Evolutionary conservation across 495 filamentous ascomycete species (phyloP).

Genomic region (Filosporella fistucella): DNA sequence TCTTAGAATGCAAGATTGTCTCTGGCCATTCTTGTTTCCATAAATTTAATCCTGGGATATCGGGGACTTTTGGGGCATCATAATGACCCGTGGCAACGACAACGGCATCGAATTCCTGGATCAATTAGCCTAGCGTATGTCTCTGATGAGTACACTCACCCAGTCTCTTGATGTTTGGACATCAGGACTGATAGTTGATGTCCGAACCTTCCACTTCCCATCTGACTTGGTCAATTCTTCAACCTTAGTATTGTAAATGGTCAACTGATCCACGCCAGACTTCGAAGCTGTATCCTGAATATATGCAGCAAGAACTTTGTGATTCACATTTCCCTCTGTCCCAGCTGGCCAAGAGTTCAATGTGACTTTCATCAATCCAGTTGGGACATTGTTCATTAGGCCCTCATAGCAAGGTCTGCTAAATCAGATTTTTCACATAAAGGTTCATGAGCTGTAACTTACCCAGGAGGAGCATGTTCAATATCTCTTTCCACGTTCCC

Average conservation of each 20-base stretch:
- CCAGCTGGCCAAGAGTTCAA: constrained; percentile 57
- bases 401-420: constrained; percentile 52
- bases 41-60: constrained; percentile 48
- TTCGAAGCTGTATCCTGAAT: constrained; percentile 50
- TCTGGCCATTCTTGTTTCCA: constrained; percentile 61
- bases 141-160: too few relatives aligned
- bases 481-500: constrained; percentile 25
- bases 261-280: constrained; percentile 42
- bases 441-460: neutral
- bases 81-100: constrained; percentile 84
- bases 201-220: constrained; percentile 44
- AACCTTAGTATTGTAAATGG: constrained; percentile 52
- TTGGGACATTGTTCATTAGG: constrained; percentile 62
- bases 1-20: constrained; percentile 72
- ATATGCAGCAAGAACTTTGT: constrained; percentile 50
- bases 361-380: constrained; percentile 51
- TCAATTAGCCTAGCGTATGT: too few relatives aligned
- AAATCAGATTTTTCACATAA: neutral
- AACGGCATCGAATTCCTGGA: constrained; percentile 65
- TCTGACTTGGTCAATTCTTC: constrained; percentile 48
- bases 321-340: constrained; percentile 51
- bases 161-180: too few relatives aligned
- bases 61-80: constrained; percentile 63
- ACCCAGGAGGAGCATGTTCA: constrained; percentile 46
- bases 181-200: too few relatives aligned